These are phyloP conservation scores for Phalaenopsis hybrid DNA, from an alignment of 116 monocot genomes.

Conservation along the genomic window DNA sequence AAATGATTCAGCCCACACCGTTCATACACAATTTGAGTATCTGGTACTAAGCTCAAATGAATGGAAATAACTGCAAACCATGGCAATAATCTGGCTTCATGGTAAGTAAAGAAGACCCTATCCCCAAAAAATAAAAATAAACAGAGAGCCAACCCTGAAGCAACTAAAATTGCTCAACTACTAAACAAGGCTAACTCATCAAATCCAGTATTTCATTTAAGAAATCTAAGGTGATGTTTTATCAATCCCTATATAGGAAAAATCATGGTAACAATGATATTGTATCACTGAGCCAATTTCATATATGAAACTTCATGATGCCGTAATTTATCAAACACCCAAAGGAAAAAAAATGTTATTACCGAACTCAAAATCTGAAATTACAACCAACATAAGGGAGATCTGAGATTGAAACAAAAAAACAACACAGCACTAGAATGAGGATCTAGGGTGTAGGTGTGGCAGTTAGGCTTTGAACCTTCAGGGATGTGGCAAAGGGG, in stretches of 20 bases:
- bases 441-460: too few relatives aligned
- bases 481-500: too few relatives aligned
- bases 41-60: background rate
- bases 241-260: background rate
- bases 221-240: background rate
- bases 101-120: background rate
- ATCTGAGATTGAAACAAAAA: too few relatives aligned
- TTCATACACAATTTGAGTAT: background rate
- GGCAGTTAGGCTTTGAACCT: too few relatives aligned
- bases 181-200: background rate
- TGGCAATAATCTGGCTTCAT: background rate
- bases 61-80: background rate
- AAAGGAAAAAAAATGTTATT: too few relatives aligned
- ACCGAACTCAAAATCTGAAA: too few relatives aligned
- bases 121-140: background rate
- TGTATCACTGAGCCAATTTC: background rate
- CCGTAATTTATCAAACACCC: too few relatives aligned
- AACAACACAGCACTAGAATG: too few relatives aligned
- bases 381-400: too few relatives aligned
- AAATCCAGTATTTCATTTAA: background rate
- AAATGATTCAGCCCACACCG: background rate
- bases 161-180: background rate
- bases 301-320: background rate
- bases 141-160: background rate
- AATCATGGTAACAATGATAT: background rate